Evolutionary conservation across 352 stramenopile genomes (phyloP), one percentile per base, ranked within the genome.

Genomic region (Phytophthora macrochlamydospora): DNA sequence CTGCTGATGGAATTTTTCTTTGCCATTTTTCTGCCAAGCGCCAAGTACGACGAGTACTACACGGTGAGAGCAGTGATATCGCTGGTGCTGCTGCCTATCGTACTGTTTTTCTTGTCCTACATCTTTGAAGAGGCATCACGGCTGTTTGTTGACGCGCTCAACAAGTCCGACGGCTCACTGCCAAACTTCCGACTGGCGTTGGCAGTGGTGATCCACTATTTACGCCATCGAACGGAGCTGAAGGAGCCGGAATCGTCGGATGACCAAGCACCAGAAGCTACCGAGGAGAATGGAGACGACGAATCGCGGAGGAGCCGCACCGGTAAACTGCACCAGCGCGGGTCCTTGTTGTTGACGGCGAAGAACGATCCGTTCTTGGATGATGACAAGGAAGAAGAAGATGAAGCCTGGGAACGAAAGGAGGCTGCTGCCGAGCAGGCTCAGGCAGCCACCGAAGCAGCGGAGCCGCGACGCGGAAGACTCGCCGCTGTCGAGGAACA

Each of bases 1-100:
- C 56, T 90, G 55, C 69, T 94, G 46, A 94, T 94, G 85, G 85
- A 92, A 71, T 85, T 94, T 56, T 94, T 92, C 76, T 94, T 94
- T 58, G 79, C 82, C 24, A 89, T 94, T 58, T 94, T 94, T 57
- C 67, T 94, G 40, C 85, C 85, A 28, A 92, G 82, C 48, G 84
- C 85, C 61, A 90, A 90, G 62, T 89, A 79, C 62, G 76, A 88
- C 53, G 72, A 83, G 13, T 85, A 89, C 40, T 93, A 90, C 62
- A 65, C 81, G 44, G 44, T 85, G 38, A 82, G 85, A 52, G 79
- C 84, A 0, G 71, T 91, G 42, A 54, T 79, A 30, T 68, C 89
- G 32, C 70, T 94, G 49, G 69, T 85, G 7, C 56, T 84, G 43
- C 71, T 94, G 7, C 85, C 85, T 2, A 24, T 91, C 46, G 57